Evolutionary conservation across 2,329 filamentous ascomycete genomes (phyloP), one percentile per base, ranked within the genome.

Genomic region (Botrytis fabae): DNA sequence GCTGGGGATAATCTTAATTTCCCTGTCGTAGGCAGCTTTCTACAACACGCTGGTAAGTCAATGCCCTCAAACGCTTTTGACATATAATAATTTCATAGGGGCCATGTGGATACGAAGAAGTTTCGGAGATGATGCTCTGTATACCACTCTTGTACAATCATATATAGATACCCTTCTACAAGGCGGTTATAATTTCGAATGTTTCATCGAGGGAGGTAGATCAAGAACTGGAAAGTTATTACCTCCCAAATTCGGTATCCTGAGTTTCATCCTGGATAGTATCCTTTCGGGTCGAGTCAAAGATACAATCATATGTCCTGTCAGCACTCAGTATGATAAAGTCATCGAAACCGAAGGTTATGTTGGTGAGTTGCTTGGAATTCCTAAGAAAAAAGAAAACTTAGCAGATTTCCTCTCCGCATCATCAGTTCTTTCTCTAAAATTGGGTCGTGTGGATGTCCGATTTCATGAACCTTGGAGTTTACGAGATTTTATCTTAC

Each of bases 311-410:
- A 94, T 99, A 70, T 97, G 95, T 78, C 96, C 96, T 0, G 96
- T 99, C 63, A 97, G 93, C 81, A 98, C 95, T 0, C 96, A 99
- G 81, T 99, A 99, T 80, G 96, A 99, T 85, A 99, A 98, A 81
- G 96, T 99, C 72, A 97, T 99, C 74, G 96, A 99, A 82, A 97
- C 97, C 0, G 94, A 97, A 82, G 96, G 94, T 8, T 99, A 99
- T 80, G 95, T 98, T 62, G 96, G 91, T 48, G 96, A 99, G 82
- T 88, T 99, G 2, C 87, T 99, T 0, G 96, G 96, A 4, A 91
- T 97, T 75, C 96, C 96, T 0, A 99, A 99, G 83, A 93, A 93
- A 79, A 97, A 97, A 81, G 96, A 99, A 80, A 98, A 97, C 75
- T 84, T 99, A 54, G 89, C 91, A 48, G 93, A 97, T 79, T 97